phyloP scores from a whole-genome alignment of 257 asterid species.

The Ilex asprella region DNA sequence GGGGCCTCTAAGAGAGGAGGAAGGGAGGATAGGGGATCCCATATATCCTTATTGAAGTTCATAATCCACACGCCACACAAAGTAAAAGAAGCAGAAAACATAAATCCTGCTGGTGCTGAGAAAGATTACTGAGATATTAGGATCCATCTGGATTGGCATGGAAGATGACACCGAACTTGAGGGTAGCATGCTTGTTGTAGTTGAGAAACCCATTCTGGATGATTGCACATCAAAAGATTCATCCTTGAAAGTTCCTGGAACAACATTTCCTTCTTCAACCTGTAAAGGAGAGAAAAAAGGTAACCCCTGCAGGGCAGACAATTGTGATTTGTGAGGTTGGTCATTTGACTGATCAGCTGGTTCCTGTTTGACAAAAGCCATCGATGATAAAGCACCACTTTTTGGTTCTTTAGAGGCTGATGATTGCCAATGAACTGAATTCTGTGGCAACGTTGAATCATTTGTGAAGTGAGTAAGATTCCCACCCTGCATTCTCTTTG shows the following conservation, averaged over 20 bases:
- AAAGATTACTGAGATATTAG: constrained; percentile 34
- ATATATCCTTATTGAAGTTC: too few relatives aligned
- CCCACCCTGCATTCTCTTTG: constrained; percentile 42
- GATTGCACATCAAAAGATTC: constrained; percentile 62
- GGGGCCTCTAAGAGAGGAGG: too few relatives aligned
- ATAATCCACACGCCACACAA: not conserved
- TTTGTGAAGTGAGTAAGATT: constrained; percentile 29
- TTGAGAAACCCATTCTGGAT: constrained; percentile 46
- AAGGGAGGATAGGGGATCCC: too few relatives aligned
- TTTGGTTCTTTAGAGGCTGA: constrained; percentile 37
- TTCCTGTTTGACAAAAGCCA: constrained; percentile 61
- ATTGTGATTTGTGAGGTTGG: constrained; percentile 41
- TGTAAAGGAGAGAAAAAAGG: constrained; percentile 45
- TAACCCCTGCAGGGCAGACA: constrained; percentile 42
- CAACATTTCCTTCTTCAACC: constrained; percentile 37
- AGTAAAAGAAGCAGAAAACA: not conserved
- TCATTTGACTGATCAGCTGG: constrained; percentile 65
- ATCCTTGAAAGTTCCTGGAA: constrained; percentile 47
- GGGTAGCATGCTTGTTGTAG: constrained; percentile 32
- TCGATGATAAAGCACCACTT: constrained; percentile 36
- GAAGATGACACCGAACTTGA: constrained; percentile 33
- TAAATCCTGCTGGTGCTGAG: not conserved
- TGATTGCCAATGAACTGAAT: constrained; percentile 37
- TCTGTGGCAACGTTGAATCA: constrained; percentile 36
- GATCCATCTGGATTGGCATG: constrained; percentile 34